These are phyloP conservation scores for Rhodotorula sp. DNA, from an alignment of 1,284 basidiomycete species.

Conservation along the genomic window DNA sequence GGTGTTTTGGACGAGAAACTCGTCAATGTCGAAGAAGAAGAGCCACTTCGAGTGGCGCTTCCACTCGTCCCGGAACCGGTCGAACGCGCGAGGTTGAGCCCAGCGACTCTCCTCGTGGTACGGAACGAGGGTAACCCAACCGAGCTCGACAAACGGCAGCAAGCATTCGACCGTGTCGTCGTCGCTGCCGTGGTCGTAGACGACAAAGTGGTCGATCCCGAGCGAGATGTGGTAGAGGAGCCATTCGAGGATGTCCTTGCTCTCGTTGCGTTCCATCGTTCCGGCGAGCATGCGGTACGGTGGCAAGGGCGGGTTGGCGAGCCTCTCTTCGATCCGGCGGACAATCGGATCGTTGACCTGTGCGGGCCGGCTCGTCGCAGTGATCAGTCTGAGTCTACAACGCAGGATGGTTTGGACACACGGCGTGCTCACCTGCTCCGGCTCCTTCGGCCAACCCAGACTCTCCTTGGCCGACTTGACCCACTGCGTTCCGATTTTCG, in stretches of 20 bases:
- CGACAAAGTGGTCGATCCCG: slow-evolving; percentile 16
- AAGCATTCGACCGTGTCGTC: slow-evolving; percentile 8
- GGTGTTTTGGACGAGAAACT: slow-evolving; percentile 7
- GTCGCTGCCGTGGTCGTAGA: slow-evolving; percentile 15
- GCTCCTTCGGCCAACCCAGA: neutral
- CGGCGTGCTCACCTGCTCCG: neutral
- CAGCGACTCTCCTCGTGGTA: neutral
- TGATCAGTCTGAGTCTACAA: neutral
- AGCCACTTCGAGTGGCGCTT: slow-evolving; percentile 5
- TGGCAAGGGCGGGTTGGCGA: slow-evolving; percentile 1
- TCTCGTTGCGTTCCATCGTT: slow-evolving; percentile 18
- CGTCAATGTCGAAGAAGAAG: slow-evolving; percentile 20
- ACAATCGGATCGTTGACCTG: neutral
- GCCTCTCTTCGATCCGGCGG: neutral
- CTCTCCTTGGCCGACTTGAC: no score
- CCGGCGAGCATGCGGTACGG: slow-evolving; percentile 15
- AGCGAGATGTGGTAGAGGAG: slow-evolving; percentile 20
- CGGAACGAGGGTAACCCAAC: slow-evolving; percentile 11
- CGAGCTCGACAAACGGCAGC: slow-evolving; percentile 13
- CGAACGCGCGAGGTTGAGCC: slow-evolving; percentile 1
- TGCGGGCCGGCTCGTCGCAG: neutral
- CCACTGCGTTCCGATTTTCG: no score
- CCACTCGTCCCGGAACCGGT: slow-evolving; percentile 8
- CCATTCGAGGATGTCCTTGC: slow-evolving; percentile 12
- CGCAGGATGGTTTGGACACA: neutral